phyloP scores from a whole-genome alignment of 352 stramenopile species.

The Phytophthora aleatoria region DNA sequence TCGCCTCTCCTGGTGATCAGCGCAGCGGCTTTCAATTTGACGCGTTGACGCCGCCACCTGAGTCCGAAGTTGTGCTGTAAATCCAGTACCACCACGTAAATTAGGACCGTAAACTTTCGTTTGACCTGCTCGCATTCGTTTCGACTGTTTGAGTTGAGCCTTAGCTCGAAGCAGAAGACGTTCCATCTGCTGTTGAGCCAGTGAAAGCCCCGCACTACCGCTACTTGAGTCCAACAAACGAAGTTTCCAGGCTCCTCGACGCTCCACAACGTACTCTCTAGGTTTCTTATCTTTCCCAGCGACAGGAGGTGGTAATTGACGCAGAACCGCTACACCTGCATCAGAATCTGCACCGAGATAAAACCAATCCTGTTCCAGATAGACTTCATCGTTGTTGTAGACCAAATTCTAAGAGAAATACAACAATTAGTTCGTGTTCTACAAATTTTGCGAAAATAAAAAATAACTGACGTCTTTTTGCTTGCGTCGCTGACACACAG shows the following conservation, averaged over 20 bases:
- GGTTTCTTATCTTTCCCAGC: conserved; percentile 43
- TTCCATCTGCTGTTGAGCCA: conserved; percentile 86
- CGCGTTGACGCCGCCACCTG: conserved; percentile 55
- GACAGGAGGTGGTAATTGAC: conserved; percentile 49
- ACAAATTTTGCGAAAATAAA: too few species aligned
- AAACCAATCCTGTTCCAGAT: conserved; percentile 87
- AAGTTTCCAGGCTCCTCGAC: conserved; percentile 68
- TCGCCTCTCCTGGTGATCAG: conserved; percentile 44
- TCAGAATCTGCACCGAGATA: conserved; percentile 77
- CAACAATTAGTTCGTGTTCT: too few species aligned
- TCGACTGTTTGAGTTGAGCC: conserved; percentile 76
- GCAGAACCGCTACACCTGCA: conserved; percentile 61
- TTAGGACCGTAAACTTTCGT: conserved; percentile 46
- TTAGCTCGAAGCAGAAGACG: conserved; percentile 71
- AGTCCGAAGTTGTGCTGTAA: conserved; percentile 55
- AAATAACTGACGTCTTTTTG: conserved; percentile 51
- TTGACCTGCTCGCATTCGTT: conserved; percentile 70
- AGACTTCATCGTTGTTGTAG: conserved; percentile 86
- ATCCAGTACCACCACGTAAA: conserved; percentile 52
- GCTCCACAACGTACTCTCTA: conserved; percentile 76
- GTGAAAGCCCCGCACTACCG: conserved; percentile 58
- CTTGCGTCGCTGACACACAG: conserved; percentile 46
- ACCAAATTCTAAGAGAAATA: conserved; percentile 60
- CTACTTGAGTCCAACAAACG: conserved; percentile 75
- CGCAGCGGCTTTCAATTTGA: conserved; percentile 48